These are phyloP conservation scores for Coniochaeta prunicola DNA, from an alignment of 2,329 filamentous ascomycete genomes.

Conservation along the genomic window DNA sequence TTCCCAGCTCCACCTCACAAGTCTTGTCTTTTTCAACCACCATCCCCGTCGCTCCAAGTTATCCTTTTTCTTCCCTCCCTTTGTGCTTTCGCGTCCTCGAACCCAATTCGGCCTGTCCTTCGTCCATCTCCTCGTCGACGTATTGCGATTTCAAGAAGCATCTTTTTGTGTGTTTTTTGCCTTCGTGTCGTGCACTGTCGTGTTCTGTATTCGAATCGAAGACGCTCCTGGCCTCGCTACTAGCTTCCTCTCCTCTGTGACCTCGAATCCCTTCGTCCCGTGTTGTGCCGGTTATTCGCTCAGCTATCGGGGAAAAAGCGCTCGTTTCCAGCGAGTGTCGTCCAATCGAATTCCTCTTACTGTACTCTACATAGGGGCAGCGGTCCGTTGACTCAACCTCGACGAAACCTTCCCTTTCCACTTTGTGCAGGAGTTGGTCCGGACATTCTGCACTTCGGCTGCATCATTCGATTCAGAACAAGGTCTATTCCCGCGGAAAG, in stretches of 20 bases:
- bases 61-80: conserved; percentile 18
- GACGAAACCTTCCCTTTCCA: not conserved
- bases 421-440: not conserved
- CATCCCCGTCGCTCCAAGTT: not conserved
- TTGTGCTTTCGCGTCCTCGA: not conserved
- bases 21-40: conserved; percentile 20
- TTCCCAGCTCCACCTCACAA: conserved; percentile 19
- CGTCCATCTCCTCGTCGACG: not conserved
- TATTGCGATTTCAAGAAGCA: conserved; percentile 25
- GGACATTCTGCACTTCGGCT: not conserved
- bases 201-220: not conserved
- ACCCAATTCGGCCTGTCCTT: not conserved
- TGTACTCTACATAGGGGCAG: not conserved
- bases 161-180: conserved; percentile 21
- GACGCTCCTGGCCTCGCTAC: not conserved
- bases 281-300: not conserved
- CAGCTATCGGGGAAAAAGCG: not conserved
- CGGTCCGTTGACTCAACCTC: not conserved
- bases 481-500: not conserved
- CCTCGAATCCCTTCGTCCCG: not conserved
- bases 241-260: not conserved
- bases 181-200: not conserved
- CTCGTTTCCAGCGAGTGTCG: not conserved
- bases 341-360: not conserved
- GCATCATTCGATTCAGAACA: not conserved